phyloP scores from a whole-genome alignment of 257 asterid species.

The Solanum okadae region DNA sequence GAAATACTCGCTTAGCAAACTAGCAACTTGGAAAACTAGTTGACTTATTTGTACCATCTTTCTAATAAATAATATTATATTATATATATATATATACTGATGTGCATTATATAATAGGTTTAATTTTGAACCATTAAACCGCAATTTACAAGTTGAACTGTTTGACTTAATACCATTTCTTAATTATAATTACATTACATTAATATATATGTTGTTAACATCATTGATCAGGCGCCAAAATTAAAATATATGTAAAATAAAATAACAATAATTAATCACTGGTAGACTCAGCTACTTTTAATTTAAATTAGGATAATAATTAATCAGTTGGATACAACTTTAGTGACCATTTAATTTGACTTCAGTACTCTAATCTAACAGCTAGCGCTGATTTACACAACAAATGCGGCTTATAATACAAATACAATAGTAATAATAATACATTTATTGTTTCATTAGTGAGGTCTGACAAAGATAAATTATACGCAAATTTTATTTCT shows the following conservation, averaged over 20 bases:
- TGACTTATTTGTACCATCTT: background rate
- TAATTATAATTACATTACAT: background rate
- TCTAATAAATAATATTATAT: background rate
- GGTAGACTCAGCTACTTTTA: background rate
- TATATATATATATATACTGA: background rate
- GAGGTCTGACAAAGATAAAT: accelerated
- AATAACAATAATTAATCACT: background rate
- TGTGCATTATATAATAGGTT: background rate
- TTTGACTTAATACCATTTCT: background rate
- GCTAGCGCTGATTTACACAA: background rate
- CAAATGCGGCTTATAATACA: too few relatives aligned
- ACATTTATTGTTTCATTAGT: accelerated
- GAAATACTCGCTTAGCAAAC: background rate
- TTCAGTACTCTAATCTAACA: background rate
- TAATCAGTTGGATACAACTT: background rate
- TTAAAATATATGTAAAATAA: too few relatives aligned
- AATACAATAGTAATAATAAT: too few relatives aligned
- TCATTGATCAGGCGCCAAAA: background rate
- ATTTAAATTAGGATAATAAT: background rate
- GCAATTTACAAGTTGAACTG: background rate
- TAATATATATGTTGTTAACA: background rate
- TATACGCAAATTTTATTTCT: accelerated
- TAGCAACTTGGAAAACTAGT: background rate
- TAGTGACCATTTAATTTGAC: background rate
- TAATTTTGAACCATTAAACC: background rate